A percentile compares a stretch with the other conserved stretches of the same genome.
Conservation (phyloP, 208 protist species). For the Endotrypanum monterogeii region DNA sequence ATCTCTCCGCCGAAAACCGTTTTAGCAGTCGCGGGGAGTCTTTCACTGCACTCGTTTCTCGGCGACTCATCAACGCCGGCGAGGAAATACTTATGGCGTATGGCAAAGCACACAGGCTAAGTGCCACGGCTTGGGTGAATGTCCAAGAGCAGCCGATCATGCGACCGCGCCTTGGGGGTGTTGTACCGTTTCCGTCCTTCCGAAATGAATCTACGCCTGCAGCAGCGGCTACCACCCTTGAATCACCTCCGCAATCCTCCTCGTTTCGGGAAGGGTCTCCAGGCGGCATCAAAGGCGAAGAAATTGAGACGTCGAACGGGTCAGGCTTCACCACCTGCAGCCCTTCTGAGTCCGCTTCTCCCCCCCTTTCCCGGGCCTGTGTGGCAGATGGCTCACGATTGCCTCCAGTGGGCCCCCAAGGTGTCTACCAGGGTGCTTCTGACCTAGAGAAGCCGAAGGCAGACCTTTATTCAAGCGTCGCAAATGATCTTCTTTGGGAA, state of each 20-base stretch:
- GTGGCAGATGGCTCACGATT: not conserved
- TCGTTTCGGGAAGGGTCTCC: not conserved
- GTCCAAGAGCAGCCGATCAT: conserved; percentile 63
- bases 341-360: not conserved
- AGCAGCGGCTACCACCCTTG: not conserved
- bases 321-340: not conserved
- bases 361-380: too few relatives aligned
- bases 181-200: conserved; percentile 69
- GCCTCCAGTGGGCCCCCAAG: not conserved
- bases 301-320: not conserved
- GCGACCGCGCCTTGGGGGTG: conserved; percentile 51
- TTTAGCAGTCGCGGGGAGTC: conserved; percentile 77
- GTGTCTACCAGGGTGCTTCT: not conserved
- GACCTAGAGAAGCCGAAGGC: not conserved
- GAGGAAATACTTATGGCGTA: conserved; percentile 93
- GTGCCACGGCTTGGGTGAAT: conserved; percentile 66
- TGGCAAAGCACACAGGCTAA: conserved; percentile 81
- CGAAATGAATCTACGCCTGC: not conserved
- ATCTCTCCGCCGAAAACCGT: conserved; percentile 82
- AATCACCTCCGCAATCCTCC: not conserved
- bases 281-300: not conserved
- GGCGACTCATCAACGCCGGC: conserved; percentile 67
- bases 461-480: not conserved
- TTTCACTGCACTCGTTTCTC: conserved; percentile 83
- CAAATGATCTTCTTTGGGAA: conserved; percentile 74